Evolutionary conservation across 2,329 filamentous ascomycete genomes (phyloP).

Genomic region (Fusarium nurragi): DNA sequence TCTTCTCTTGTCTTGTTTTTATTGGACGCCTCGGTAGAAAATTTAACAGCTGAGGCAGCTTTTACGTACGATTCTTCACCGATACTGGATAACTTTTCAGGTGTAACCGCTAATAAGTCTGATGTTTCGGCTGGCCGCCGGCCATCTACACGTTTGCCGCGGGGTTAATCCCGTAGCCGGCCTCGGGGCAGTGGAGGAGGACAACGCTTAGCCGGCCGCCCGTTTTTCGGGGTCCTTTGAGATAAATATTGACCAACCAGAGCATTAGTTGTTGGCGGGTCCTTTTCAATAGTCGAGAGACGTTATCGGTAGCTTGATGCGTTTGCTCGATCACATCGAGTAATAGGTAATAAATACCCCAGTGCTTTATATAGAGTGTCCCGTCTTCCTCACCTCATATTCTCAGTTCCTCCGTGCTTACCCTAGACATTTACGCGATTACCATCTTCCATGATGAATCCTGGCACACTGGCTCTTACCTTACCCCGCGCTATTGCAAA

Average conservation of each 20-base stretch:
- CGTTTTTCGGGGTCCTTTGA: slow-evolving; percentile 4
- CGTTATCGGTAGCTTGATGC: slow-evolving; percentile 23
- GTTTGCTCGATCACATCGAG: slow-evolving; percentile 39
- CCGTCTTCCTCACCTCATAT: background rate
- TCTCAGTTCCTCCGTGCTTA: background rate
- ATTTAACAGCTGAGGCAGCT: background rate
- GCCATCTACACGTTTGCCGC: background rate
- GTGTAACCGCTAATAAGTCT: slow-evolving; percentile 1
- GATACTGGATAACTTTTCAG: background rate
- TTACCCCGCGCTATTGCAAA: slow-evolving; percentile 42
- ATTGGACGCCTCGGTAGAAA: slow-evolving; percentile 30
- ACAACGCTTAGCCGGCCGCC: slow-evolving; percentile 8
- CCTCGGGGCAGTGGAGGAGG: slow-evolving; percentile 32
- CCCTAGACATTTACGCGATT: slow-evolving; percentile 35
- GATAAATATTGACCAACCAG: slow-evolving; percentile 5
- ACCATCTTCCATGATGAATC: slow-evolving; percentile 30
- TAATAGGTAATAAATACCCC: slow-evolving; percentile 11
- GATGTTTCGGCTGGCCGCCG: slow-evolving; percentile 13
- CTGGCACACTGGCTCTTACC: background rate
- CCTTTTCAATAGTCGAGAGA: background rate
- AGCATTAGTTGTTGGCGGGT: slow-evolving; percentile 1
- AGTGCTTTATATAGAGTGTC: slow-evolving; percentile 3
- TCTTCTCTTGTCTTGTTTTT: slow-evolving; percentile 1
- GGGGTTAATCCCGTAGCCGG: slow-evolving; percentile 7
- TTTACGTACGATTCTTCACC: slow-evolving; percentile 9